A percentile compares a stretch with the other conserved stretches of the same genome.
These are phyloP conservation scores for Botrytis fabae DNA, from an alignment of 2,329 filamentous ascomycete genomes.

Conservation along the genomic window DNA sequence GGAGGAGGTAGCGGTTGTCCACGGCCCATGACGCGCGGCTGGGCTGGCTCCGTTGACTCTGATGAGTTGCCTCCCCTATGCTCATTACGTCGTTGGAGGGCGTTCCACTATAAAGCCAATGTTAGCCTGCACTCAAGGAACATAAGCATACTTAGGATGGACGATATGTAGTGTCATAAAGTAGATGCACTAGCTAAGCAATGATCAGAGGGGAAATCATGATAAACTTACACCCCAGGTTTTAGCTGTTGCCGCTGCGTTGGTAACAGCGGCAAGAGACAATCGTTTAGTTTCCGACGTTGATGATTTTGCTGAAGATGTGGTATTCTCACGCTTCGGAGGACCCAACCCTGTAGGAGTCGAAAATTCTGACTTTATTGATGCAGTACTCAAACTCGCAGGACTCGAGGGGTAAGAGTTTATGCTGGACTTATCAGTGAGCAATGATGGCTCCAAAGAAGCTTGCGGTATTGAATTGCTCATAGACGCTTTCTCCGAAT, in stretches of 20 bases:
- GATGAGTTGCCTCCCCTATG: constrained; percentile 31
- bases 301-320: constrained; percentile 36
- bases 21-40: constrained; percentile 70
- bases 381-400: constrained; percentile 42
- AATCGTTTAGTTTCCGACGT: constrained; percentile 47
- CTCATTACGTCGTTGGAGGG: constrained; percentile 51
- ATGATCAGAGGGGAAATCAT: background rate
- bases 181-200: background rate
- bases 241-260: constrained; percentile 55
- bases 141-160: background rate
- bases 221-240: constrained; percentile 50
- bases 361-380: constrained; percentile 45
- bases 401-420: constrained; percentile 40
- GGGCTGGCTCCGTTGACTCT: constrained; percentile 46
- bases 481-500: constrained; percentile 44
- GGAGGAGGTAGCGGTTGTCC: constrained; percentile 80
- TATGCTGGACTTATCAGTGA: constrained; percentile 22
- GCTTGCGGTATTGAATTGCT: constrained; percentile 39
- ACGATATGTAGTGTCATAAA: background rate
- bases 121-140: background rate
- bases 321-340: constrained; percentile 41
- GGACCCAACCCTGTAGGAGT: constrained; percentile 46
- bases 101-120: constrained; percentile 46
- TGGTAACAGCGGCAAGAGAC: constrained; percentile 56
- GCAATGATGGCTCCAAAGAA: constrained; percentile 27